Conservation (phyloP, 345 rosid genomes). For the Boechera divaricarpa region DNA sequence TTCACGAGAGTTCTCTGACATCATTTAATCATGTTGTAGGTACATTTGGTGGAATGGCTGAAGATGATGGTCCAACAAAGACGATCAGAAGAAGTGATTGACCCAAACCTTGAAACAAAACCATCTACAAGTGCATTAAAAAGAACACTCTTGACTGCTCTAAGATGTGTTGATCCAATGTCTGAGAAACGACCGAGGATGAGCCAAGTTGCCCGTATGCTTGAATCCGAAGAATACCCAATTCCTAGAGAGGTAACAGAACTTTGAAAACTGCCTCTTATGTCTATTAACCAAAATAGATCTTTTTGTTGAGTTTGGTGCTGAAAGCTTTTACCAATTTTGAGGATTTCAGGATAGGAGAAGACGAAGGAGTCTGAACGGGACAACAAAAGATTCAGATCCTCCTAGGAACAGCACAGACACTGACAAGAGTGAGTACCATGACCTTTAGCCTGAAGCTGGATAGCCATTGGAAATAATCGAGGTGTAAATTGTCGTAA, state of each 20-base stretch:
- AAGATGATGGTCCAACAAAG: conserved; percentile 98
- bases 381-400: conserved; percentile 38
- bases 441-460: conserved; percentile 41
- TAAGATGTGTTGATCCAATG: conserved; percentile 97
- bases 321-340: conserved; percentile 9
- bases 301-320: conserved; percentile 20
- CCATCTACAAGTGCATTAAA: conserved; percentile 92
- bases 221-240: conserved; percentile 96
- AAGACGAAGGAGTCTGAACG: conserved; percentile 41
- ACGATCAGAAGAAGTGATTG: conserved; percentile 92
- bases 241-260: conserved; percentile 83
- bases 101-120: conserved; percentile 80
- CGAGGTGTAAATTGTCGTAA: conserved; percentile 32
- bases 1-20: background rate
- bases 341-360: conserved; percentile 41
- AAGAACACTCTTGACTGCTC: conserved; percentile 88
- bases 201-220: conserved; percentile 99
- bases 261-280: background rate
- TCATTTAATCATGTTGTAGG: conserved; percentile 51
- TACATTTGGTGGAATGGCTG: conserved; percentile 96
- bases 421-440: conserved; percentile 45
- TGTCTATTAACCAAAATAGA: background rate
- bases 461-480: conserved; percentile 34
- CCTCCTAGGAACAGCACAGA: conserved; percentile 51
- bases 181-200: conserved; percentile 92